phyloP scores from a whole-genome alignment of 129 eudicot genomes.

The Flaveria bidentis region DNA sequence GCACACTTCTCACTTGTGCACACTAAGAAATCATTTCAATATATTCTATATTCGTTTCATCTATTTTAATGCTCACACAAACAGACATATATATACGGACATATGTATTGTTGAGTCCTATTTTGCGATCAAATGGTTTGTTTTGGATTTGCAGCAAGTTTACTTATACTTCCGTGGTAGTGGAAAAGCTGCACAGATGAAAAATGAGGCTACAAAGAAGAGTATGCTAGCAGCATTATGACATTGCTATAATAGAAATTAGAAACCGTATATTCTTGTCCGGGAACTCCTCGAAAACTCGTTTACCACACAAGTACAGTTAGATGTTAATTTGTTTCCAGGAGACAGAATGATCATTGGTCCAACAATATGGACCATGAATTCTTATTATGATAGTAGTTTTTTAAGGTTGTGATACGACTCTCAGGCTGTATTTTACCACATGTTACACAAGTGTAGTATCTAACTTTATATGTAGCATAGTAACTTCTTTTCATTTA shows the following conservation, averaged over 20 bases:
- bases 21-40: not conserved
- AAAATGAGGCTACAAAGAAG: conserved; percentile 69
- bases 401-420: not conserved
- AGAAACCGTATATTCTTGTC: not conserved
- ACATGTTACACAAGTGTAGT: not conserved
- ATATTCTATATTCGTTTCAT: not conserved
- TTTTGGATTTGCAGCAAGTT: conserved; percentile 36
- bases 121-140: not conserved
- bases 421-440: not conserved
- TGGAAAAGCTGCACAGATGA: conserved; percentile 83
- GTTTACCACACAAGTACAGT: conserved; percentile 5
- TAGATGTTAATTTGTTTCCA: conserved; percentile 4
- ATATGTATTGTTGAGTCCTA: not conserved
- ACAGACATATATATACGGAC: not conserved
- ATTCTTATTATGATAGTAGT: conserved; percentile 6
- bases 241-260: conserved; percentile 13
- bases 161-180: conserved; percentile 79
- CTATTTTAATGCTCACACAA: not conserved
- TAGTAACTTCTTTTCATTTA: not conserved
- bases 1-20: not conserved
- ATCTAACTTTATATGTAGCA: not conserved
- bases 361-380: not conserved
- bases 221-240: conserved; percentile 69
- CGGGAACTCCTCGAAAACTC: conserved; percentile 7
- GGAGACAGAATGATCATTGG: not conserved